Conservation (phyloP, 495 filamentous ascomycete genomes). For the Penicillium ucsense region DNA sequence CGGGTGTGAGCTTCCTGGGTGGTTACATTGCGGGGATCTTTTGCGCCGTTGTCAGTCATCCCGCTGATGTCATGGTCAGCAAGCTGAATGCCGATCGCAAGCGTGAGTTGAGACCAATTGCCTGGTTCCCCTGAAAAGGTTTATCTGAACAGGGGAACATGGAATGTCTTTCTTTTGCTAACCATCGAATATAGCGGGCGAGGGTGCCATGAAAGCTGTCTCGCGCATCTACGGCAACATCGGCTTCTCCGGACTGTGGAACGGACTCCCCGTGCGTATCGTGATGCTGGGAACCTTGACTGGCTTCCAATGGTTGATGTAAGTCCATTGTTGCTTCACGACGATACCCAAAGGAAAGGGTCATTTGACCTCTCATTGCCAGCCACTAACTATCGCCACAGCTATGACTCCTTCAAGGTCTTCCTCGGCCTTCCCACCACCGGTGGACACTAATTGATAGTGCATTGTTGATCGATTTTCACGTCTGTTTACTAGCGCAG, state of each 20-base stretch:
- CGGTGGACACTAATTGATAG: conserved; percentile 40
- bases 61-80: conserved; percentile 65
- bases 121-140: not conserved
- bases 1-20: conserved; percentile 57
- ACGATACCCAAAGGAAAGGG: no score
- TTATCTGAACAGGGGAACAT: no score
- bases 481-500: not conserved
- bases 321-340: conserved; percentile 10
- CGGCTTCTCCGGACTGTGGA: conserved; percentile 61
- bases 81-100: conserved; percentile 58
- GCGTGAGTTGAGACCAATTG: conserved; percentile 26
- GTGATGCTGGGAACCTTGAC: conserved; percentile 56
- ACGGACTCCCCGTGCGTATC: conserved; percentile 56
- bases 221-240: conserved; percentile 63
- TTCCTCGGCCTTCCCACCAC: conserved; percentile 61
- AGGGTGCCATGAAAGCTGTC: conserved; percentile 52
- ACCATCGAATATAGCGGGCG: conserved; percentile 38
- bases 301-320: conserved; percentile 69
- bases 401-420: conserved; percentile 70
- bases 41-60: conserved; percentile 55
- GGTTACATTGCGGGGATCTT: conserved; percentile 66
- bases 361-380: not conserved
- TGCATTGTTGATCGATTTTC: not conserved
- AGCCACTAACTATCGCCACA: conserved; percentile 3
- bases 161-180: not conserved